Percentiles rank a stretch among this genome's conserved stretches.
These are phyloP conservation scores for Coemansia sp. DNA, from an alignment of 192 early-diverging fungal species.

Conservation along the genomic window DNA sequence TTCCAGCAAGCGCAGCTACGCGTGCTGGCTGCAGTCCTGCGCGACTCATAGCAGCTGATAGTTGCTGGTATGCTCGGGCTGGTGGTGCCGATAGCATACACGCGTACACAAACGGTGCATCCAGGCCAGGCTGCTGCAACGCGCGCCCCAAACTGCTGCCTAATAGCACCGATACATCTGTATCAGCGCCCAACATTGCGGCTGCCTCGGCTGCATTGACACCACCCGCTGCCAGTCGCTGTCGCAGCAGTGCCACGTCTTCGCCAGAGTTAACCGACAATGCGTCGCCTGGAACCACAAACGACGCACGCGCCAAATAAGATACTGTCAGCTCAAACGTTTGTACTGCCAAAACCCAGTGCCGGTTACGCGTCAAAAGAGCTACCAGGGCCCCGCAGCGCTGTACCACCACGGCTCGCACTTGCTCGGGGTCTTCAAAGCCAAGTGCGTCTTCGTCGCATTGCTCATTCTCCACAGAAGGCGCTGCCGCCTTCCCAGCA, in stretches of 20 bases:
- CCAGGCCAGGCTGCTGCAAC: constrained; percentile 43
- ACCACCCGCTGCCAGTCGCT: constrained; percentile 29
- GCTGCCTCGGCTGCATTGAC: constrained; percentile 23
- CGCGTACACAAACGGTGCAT: constrained; percentile 37
- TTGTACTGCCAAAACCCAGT: constrained; percentile 47
- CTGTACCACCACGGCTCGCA: constrained; percentile 19
- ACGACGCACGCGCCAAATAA: constrained; percentile 34
- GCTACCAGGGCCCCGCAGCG: constrained; percentile 30
- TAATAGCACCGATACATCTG: not conserved
- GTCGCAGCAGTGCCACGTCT: constrained; percentile 12
- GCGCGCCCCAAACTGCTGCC: constrained; percentile 26
- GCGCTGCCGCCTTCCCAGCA: not conserved
- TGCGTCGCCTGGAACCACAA: constrained; percentile 10
- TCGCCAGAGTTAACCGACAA: constrained; percentile 7
- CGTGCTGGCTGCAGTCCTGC: constrained; percentile 36
- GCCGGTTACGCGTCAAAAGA: constrained; percentile 25
- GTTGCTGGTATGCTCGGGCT: constrained; percentile 27
- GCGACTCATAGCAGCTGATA: constrained; percentile 44
- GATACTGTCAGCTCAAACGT: constrained; percentile 24
- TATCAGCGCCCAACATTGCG: constrained; percentile 13
- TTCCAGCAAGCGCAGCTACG: constrained; percentile 48
- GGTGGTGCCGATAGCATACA: constrained; percentile 34
- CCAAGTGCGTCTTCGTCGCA: constrained; percentile 8
- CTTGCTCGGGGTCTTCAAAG: constrained; percentile 9
- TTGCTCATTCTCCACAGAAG: not conserved